Base-by-base conservation (phyloP, 1,284 basidiomycete genomes). In the Golubevia pallescens region DNA sequence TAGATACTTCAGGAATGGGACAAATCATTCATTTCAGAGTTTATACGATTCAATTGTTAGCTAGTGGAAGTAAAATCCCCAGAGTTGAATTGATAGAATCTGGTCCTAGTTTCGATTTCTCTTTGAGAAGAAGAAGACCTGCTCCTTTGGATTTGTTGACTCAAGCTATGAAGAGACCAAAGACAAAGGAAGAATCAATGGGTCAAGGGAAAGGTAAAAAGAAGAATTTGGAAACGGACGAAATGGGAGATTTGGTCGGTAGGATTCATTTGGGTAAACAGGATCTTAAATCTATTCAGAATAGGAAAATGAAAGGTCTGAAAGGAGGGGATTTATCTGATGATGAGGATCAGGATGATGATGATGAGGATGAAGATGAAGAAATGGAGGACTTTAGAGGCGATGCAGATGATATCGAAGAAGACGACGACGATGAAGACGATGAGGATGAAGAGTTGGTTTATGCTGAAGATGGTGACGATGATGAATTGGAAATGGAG, bases 211-310 rank as follows among this genome's bases (percentile, higher is more conserved):
- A 93, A 89, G 82, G 82, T 64, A 95, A 93, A 89, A 90, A 90
- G 87, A 87, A 87, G 79, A 87, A 87, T 68, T 86, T 95, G 86
- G 94, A 97, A 88, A 93, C 95, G 71, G 96, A 99, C 88, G 94
- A 94, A 86, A 97, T 98, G 96, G 96, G 96, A 66, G 94, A 99
- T 86, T 87, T 95, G 87, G 90, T 96, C 72, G 96, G 95, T 58
- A 89, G 91, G 68, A 90, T 99, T 61, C 96, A 98, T 86, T 86
- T 99, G 58, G 93, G 88, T 65, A 93, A 91, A 86, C 96, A 99
- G 88, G 94, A 99, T 86, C 86, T 99, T 75, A 87, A 84, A 73
- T 92, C 90, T 87, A 83, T 99, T 86, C 94, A 97, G 89, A 91
- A 91, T 69, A 89, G 93, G 80, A 95, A 95, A 88, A 94, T 95